Percentiles rank a stretch among this genome's conserved stretches.
Evolutionary conservation across 176 grass and related monocot species (phyloP).

Genomic region (Rhynchospora breviuscula): DNA sequence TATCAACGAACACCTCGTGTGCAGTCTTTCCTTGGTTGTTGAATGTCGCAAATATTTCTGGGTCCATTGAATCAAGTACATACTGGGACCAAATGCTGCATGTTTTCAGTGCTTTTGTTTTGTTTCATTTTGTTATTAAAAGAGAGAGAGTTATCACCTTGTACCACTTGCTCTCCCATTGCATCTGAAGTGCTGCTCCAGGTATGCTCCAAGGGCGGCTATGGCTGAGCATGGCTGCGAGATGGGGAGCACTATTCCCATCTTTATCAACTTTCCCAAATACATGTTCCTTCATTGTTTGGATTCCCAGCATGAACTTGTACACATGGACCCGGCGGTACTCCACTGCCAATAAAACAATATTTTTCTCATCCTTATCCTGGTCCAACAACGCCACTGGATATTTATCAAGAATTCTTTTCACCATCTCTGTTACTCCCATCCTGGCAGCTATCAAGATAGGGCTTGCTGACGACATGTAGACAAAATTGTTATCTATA

Average conservation of each 20-base stretch:
- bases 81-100: neutral
- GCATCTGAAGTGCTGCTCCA: slow-evolving; percentile 29
- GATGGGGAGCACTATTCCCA: slow-evolving; percentile 19
- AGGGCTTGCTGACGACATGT: slow-evolving; percentile 1
- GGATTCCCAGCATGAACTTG: neutral
- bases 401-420: neutral
- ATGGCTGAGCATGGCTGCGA: slow-evolving; percentile 4
- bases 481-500: neutral
- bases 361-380: slow-evolving; percentile 13
- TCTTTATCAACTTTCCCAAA: slow-evolving; percentile 16
- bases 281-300: neutral
- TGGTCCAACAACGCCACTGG: slow-evolving; percentile 10
- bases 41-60: neutral
- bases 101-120: neutral
- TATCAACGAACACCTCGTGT: neutral
- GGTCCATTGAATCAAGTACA: neutral
- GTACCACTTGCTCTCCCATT: slow-evolving; percentile 32
- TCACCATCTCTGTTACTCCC: slow-evolving; percentile 26
- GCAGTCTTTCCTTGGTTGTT: neutral
- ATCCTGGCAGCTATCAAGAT: slow-evolving; percentile 25
- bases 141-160: slow-evolving; percentile 13
- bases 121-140: neutral
- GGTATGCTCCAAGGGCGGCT: slow-evolving; percentile 17
- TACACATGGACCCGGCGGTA: slow-evolving; percentile 6
- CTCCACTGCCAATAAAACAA: slow-evolving; percentile 18